Conservation (phyloP, 345 rosid genomes). For the Dipteronia dyeriana region DNA sequence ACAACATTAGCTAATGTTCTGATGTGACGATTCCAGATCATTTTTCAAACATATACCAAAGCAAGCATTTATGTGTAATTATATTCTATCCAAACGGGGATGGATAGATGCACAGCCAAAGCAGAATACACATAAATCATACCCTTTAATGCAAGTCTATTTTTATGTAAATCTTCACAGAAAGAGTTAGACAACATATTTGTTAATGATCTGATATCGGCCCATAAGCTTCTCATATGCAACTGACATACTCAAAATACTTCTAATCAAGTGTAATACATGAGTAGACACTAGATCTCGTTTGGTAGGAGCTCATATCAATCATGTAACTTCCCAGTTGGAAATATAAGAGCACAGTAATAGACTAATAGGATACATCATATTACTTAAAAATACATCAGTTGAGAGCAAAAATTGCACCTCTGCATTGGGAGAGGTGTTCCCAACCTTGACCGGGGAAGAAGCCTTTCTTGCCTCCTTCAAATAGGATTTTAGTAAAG, state of each 20-base stretch:
- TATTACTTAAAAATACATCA: not conserved
- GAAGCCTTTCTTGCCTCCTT: conserved; percentile 73
- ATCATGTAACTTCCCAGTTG: not conserved
- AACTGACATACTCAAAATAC: not conserved
- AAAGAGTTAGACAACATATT: not conserved
- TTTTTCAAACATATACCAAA: not conserved
- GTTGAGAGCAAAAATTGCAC: conserved; percentile 34
- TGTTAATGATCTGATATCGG: not conserved
- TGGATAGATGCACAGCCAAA: not conserved
- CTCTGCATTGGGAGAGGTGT: conserved; percentile 61
- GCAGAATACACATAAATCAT: not conserved
- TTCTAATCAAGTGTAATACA: not conserved
- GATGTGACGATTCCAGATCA: not conserved
- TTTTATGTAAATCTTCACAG: not conserved
- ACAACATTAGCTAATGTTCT: not conserved
- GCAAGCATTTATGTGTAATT: not conserved
- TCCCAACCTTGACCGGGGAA: conserved; percentile 65
- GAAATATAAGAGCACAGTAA: not conserved
- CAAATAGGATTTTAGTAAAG: conserved; percentile 78
- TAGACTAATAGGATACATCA: not conserved
- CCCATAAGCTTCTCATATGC: not conserved
- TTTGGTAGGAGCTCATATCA: not conserved
- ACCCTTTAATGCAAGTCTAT: not conserved
- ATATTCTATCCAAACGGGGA: not conserved
- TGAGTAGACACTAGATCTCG: not conserved